These are phyloP conservation scores for Trifolium repens DNA, from an alignment of 306 rosid species.

Conservation along the genomic window DNA sequence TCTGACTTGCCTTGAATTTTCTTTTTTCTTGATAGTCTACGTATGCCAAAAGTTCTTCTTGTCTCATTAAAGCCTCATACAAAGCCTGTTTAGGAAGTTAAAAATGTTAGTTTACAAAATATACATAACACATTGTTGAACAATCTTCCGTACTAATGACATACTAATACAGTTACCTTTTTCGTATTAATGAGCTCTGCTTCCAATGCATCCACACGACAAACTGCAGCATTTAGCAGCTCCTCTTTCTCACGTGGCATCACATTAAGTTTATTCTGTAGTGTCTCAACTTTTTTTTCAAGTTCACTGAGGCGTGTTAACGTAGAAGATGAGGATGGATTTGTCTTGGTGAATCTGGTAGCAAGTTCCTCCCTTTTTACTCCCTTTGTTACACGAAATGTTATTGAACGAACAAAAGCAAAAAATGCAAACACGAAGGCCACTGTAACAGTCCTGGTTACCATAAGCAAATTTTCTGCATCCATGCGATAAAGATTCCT, in stretches of 20 bases:
- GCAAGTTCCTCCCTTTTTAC: slow-evolving; percentile 53
- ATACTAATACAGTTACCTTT: slow-evolving; percentile 54
- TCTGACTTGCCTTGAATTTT: slow-evolving; percentile 53
- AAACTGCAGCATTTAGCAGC: slow-evolving; percentile 78
- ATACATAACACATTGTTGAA: neutral
- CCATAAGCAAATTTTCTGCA: slow-evolving; percentile 52
- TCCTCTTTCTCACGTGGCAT: slow-evolving; percentile 87
- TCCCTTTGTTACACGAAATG: slow-evolving; percentile 45
- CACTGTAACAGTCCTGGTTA: slow-evolving; percentile 44
- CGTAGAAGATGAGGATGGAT: slow-evolving; percentile 56
- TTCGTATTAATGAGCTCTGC: slow-evolving; percentile 83
- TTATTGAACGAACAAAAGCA: slow-evolving; percentile 50
- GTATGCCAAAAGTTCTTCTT: slow-evolving; percentile 78
- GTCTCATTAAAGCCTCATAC: slow-evolving; percentile 75
- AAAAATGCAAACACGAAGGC: slow-evolving; percentile 56
- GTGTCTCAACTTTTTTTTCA: slow-evolving; percentile 69
- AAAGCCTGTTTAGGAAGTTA: slow-evolving; percentile 60
- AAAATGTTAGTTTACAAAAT: slow-evolving; percentile 18
- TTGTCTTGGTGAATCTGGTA: slow-evolving; percentile 46
- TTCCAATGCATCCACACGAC: slow-evolving; percentile 81
- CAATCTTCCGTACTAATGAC: neutral
- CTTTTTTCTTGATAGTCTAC: slow-evolving; percentile 60
- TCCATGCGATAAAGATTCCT: slow-evolving; percentile 3
- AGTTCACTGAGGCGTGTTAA: slow-evolving; percentile 65
- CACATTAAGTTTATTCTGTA: slow-evolving; percentile 62